These are phyloP conservation scores for Globisporangium canariense DNA, from an alignment of 352 stramenopile species.

Conservation along the genomic window DNA sequence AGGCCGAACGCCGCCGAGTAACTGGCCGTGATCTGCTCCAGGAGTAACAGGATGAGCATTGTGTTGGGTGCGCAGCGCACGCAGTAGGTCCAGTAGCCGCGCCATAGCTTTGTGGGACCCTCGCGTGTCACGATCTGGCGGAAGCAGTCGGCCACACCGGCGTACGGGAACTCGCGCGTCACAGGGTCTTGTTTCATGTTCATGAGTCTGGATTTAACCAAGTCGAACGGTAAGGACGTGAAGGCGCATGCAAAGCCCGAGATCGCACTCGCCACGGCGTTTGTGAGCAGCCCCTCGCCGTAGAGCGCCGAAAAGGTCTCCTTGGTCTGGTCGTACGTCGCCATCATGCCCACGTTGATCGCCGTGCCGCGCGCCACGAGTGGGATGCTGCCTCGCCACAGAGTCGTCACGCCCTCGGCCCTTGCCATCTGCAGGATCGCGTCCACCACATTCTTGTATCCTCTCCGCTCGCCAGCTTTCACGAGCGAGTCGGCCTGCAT, in stretches of 20 bases:
- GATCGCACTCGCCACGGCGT: slow-evolving; percentile 90
- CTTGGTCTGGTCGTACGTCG: slow-evolving; percentile 98
- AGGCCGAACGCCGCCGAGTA: slow-evolving; percentile 39
- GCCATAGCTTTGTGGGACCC: slow-evolving; percentile 94
- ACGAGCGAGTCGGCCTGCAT: slow-evolving; percentile 97
- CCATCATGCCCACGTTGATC: slow-evolving; percentile 99
- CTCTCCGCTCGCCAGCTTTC: slow-evolving; percentile 83
- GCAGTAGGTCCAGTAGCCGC: slow-evolving; percentile 98
- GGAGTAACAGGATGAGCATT: slow-evolving; percentile 98
- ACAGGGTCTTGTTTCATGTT: slow-evolving; percentile 92
- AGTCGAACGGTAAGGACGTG: slow-evolving; percentile 97
- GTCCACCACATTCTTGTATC: slow-evolving; percentile 99
- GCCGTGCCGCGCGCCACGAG: slow-evolving; percentile 95
- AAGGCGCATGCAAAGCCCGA: slow-evolving; percentile 97
- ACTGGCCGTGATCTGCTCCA: slow-evolving; percentile 92
- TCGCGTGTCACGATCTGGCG: slow-evolving; percentile 94
- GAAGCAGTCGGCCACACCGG: slow-evolving; percentile 92
- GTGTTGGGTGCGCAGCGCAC: slow-evolving; percentile 96
- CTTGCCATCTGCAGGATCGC: slow-evolving; percentile 87
- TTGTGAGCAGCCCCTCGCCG: slow-evolving; percentile 73
- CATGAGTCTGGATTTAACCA: slow-evolving; percentile 99
- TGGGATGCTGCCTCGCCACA: slow-evolving; percentile 89
- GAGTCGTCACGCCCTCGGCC: slow-evolving; percentile 83
- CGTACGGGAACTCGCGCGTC: slow-evolving; percentile 93
- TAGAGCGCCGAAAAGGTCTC: slow-evolving; percentile 74